A percentile compares a stretch with the other conserved stretches of the same genome.
Evolutionary conservation across 2,329 filamentous ascomycete species (phyloP).

Genomic region (Aspergillus tanneri): DNA sequence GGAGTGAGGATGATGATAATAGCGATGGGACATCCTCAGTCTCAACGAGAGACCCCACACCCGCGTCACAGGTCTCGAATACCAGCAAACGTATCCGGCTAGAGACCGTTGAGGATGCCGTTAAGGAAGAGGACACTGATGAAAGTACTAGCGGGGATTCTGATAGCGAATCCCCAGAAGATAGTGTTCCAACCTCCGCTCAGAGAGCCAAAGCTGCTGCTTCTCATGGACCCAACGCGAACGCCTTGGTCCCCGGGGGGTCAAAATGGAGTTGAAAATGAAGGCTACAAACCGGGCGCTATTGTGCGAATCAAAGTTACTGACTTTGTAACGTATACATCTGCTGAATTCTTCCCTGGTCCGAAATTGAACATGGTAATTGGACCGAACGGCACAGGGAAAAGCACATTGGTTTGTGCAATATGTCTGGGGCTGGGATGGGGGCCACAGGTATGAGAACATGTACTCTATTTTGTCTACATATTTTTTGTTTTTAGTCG

Average conservation of each 20-base stretch:
- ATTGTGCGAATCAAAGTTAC: constrained; percentile 82
- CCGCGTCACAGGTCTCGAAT: constrained; percentile 26
- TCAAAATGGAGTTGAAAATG: constrained; percentile 16
- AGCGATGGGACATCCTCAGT: constrained; percentile 19
- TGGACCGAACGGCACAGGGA: constrained; percentile 96
- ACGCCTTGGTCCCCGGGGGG: background rate
- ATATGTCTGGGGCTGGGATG: constrained; percentile 92
- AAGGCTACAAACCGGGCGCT: constrained; percentile 62
- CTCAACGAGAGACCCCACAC: constrained; percentile 18
- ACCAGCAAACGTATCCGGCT: constrained; percentile 36
- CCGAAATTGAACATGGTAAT: constrained; percentile 98
- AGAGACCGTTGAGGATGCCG: constrained; percentile 21
- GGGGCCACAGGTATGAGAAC: constrained; percentile 57
- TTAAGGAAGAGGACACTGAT: constrained; percentile 19
- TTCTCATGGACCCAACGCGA: background rate
- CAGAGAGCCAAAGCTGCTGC: background rate
- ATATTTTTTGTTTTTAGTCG: background rate
- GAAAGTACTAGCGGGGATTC: background rate
- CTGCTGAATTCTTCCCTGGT: constrained; percentile 85
- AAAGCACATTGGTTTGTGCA: constrained; percentile 94
- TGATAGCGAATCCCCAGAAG: background rate
- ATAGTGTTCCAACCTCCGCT: background rate
- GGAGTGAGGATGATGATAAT: constrained; percentile 29
- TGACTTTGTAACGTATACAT: constrained; percentile 94
- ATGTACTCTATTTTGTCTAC: background rate